A percentile compares a stretch with the other conserved stretches of the same genome.
phyloP scores from a whole-genome alignment of 2,329 filamentous ascomycete species.

The Colletotrichum cereale region DNA sequence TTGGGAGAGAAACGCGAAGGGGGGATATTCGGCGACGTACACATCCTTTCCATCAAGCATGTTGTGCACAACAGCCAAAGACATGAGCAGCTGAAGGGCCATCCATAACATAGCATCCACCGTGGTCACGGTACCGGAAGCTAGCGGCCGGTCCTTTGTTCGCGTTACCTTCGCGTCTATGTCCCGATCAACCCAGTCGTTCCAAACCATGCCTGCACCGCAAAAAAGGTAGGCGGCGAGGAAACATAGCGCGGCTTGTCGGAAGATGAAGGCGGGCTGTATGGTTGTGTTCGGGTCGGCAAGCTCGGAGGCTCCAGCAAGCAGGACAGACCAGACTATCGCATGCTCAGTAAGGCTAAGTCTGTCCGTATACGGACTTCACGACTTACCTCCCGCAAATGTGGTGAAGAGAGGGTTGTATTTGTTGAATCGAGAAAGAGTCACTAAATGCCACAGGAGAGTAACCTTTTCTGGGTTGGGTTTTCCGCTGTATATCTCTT shows the following conservation, averaged over 20 bases:
- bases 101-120: slow-evolving; percentile 42
- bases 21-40: slow-evolving; percentile 1
- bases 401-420: slow-evolving; percentile 38
- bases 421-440: slow-evolving; percentile 36
- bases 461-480: slow-evolving; percentile 35
- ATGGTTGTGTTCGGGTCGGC: slow-evolving; percentile 14
- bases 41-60: slow-evolving; percentile 36
- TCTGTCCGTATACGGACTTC: neutral
- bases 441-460: slow-evolving; percentile 30
- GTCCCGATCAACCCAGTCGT: slow-evolving; percentile 47
- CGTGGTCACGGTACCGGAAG: slow-evolving; percentile 43
- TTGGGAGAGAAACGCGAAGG: too few relatives aligned
- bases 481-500: slow-evolving; percentile 30
- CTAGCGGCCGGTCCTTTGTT: slow-evolving; percentile 47
- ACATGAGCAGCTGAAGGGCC: slow-evolving; percentile 31
- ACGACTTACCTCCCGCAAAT: slow-evolving; percentile 33
- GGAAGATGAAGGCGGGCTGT: slow-evolving; percentile 42
- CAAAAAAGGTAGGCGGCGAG: slow-evolving; percentile 45
- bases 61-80: slow-evolving; percentile 29
- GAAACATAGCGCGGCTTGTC: slow-evolving; percentile 43
- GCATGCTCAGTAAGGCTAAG: slow-evolving; percentile 11
- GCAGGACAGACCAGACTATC: slow-evolving; percentile 36
- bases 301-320: slow-evolving; percentile 34
- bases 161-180: slow-evolving; percentile 46
- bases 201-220: slow-evolving; percentile 49